Evolutionary conservation across 768 basidiomycete genomes (phyloP), one percentile per base, ranked within the genome.

Genomic region (Kwoniella botswanensis): DNA sequence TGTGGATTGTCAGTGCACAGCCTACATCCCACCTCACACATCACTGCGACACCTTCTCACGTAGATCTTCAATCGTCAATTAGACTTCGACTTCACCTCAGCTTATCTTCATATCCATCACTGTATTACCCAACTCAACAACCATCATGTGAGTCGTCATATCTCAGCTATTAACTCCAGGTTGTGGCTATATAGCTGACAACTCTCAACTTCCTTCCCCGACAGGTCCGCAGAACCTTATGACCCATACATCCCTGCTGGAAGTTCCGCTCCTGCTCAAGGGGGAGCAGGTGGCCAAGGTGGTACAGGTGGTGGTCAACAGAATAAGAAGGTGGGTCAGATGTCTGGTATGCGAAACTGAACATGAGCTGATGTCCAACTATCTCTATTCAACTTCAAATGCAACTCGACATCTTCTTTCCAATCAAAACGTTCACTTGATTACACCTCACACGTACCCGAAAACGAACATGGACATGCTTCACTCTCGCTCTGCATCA

Each of bases 231-330:
- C 67, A 66, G 93, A 96, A 86, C 95, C 94, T 82, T 98, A 98
- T 86, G 96, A 98, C 88, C 96, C 96, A 76, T 98, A 99, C 86
- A 88, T 98, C 72, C 94, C 95, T 74, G 91, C 92, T 78, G 89
- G 88, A 83, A 69, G 66, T 24, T 54, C 63, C 91, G 92, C 84
- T 86, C 88, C 68, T 12, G 64, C 68, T 17, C 68, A 57, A 24
- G 71, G 75, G 6, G 71, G 74, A 52, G 59, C 56, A 21, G 73
- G 67, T 67, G 84, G 63, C 80, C 86, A 42, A 87, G 86, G 56
- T 84, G 44, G 46, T 58, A 88, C 35, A 87, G 86, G 56, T 84
- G 44, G 65, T 58, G 88, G 43, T 85, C 87, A 53, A 85, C 73
- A 74, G 56, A 72, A 84, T 85, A 43, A 79, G 70, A 66, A 82